Evolutionary conservation across 1,139 yeast species (phyloP).

Genomic region (Candida sp.): DNA sequence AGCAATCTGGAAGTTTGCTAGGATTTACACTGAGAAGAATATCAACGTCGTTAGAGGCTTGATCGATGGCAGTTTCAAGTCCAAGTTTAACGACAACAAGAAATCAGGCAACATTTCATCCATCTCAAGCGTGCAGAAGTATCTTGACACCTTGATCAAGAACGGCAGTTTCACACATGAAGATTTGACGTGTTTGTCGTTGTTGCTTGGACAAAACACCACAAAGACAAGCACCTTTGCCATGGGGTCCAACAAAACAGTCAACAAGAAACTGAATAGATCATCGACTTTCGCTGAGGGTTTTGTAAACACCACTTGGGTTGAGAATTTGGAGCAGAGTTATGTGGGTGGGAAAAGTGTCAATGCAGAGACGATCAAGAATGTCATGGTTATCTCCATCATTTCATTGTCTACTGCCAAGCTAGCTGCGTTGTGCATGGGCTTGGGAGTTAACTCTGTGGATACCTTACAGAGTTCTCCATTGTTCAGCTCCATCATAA

Average conservation of each 20-base stretch:
- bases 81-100: constrained; percentile 51
- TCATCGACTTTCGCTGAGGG: constrained; percentile 43
- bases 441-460: constrained; percentile 46
- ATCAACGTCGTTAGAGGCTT: constrained; percentile 52
- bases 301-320: constrained; percentile 60
- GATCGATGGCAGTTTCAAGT: constrained; percentile 56
- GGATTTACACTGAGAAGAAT: constrained; percentile 53
- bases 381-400: constrained; percentile 56
- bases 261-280: constrained; percentile 16
- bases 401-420: constrained; percentile 51
- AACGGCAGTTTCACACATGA: constrained; percentile 43
- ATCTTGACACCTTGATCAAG: constrained; percentile 46
- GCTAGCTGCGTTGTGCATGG: constrained; percentile 40
- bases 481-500: constrained; percentile 54
- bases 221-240: constrained; percentile 14
- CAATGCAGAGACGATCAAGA: constrained; percentile 47
- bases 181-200: constrained; percentile 50
- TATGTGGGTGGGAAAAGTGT: constrained; percentile 61
- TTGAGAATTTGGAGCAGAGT: constrained; percentile 57
- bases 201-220: constrained; percentile 46
- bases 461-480: constrained; percentile 52
- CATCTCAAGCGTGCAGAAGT: constrained; percentile 46
- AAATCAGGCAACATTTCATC: constrained; percentile 55
- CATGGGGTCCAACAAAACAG: constrained; percentile 16
- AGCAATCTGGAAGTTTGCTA: constrained; percentile 64